These are phyloP conservation scores for Forsythia suspensa DNA, from an alignment of 257 asterid species.

Conservation along the genomic window DNA sequence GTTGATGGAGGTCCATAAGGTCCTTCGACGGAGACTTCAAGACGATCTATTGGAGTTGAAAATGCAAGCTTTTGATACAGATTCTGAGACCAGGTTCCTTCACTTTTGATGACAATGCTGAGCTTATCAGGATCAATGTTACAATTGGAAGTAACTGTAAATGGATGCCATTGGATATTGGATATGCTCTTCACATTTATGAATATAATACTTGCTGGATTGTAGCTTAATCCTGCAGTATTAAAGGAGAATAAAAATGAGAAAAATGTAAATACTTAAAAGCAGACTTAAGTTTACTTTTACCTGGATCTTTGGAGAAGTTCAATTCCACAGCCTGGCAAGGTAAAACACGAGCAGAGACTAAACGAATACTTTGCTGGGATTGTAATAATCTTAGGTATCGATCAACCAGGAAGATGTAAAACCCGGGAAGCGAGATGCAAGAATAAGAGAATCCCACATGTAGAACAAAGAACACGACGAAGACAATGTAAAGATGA, in stretches of 20 bases:
- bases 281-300: neutral
- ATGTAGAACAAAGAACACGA: constrained; percentile 34
- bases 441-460: constrained; percentile 42
- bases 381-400: constrained; percentile 49
- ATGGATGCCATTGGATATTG: constrained; percentile 65
- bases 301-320: constrained; percentile 46
- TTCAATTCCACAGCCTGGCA: constrained; percentile 40
- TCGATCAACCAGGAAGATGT: constrained; percentile 40
- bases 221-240: constrained; percentile 34
- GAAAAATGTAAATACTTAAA: neutral
- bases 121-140: constrained; percentile 37
- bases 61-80: constrained; percentile 39
- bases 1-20: constrained; percentile 59
- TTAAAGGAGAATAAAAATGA: neutral
- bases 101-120: constrained; percentile 39
- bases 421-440: constrained; percentile 46
- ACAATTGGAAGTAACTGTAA: constrained; percentile 44
- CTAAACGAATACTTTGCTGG: constrained; percentile 24
- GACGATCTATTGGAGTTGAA: constrained; percentile 29
- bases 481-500: constrained; percentile 39
- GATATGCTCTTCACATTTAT: constrained; percentile 46
- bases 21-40: constrained; percentile 57
- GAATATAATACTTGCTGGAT: constrained; percentile 45
- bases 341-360: constrained; percentile 43
- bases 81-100: constrained; percentile 52